A percentile compares a stretch with the other conserved stretches of the same genome.
Conservation (phyloP, 73 alveolate genomes). For the Blepharisma japonicum region DNA sequence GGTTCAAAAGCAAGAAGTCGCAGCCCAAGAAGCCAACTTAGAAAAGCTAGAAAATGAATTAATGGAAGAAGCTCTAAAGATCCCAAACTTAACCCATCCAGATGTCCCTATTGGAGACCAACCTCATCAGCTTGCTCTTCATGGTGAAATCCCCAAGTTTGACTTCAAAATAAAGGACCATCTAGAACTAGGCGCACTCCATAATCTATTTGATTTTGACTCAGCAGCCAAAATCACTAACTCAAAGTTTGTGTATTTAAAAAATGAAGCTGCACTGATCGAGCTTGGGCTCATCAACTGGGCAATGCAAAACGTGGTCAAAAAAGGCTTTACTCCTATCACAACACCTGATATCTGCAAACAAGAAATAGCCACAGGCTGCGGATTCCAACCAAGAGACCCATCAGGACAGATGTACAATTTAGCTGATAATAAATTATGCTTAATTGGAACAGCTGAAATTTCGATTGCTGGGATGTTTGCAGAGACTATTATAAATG, state of each 20-base stretch:
- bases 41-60: neutral
- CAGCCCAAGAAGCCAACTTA: conserved; percentile 34
- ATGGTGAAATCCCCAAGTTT: neutral
- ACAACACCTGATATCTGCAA: conserved; percentile 78
- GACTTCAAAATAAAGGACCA: conserved; percentile 58
- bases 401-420: conserved; percentile 64
- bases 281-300: conserved; percentile 74
- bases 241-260: conserved; percentile 57
- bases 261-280: conserved; percentile 78
- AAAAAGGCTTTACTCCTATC: conserved; percentile 70
- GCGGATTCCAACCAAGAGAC: conserved; percentile 88
- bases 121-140: conserved; percentile 36
- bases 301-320: conserved; percentile 53
- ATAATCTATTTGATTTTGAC: conserved; percentile 73
- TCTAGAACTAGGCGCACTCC: conserved; percentile 63
- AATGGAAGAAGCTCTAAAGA: conserved; percentile 54
- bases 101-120: conserved; percentile 60
- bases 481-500: conserved; percentile 42
- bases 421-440: conserved; percentile 40
- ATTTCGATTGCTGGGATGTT: conserved; percentile 80
- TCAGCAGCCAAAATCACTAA: conserved; percentile 65
- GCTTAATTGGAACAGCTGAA: conserved; percentile 81
- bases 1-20: conserved; percentile 38
- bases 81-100: conserved; percentile 81
- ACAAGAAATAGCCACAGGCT: conserved; percentile 64